Evolutionary conservation across 2,329 filamentous ascomycete genomes (phyloP).

Genomic region (Triangularia setosa): DNA sequence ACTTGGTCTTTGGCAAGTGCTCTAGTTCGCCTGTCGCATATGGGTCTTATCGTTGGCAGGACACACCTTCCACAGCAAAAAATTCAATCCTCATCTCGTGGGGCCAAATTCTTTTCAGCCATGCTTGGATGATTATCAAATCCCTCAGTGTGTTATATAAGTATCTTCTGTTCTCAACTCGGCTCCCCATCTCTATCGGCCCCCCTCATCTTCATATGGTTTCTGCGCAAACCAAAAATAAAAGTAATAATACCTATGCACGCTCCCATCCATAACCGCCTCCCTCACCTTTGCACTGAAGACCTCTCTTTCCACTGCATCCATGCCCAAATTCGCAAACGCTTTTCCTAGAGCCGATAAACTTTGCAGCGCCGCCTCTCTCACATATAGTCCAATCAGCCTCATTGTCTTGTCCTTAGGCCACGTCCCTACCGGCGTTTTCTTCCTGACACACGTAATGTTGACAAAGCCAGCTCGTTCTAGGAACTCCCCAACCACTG

Average conservation of each 20-base stretch:
- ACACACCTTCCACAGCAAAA: no score
- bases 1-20: no score
- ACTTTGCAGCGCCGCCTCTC: slow-evolving; percentile 10
- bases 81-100: no score
- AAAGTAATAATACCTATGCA: slow-evolving; percentile 23
- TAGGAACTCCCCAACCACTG: slow-evolving; percentile 25
- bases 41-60: no score
- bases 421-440: slow-evolving; percentile 47
- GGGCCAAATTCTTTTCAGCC: no score
- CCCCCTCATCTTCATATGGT: not conserved
- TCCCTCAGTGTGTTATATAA: no score
- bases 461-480: slow-evolving; percentile 39
- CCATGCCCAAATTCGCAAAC: slow-evolving; percentile 40
- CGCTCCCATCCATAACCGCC: slow-evolving; percentile 6
- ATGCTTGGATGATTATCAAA: no score
- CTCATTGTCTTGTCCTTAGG: slow-evolving; percentile 40
- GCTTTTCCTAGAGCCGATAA: slow-evolving; percentile 18
- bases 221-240: slow-evolving; percentile 25
- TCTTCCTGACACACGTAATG: slow-evolving; percentile 35
- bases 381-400: slow-evolving; percentile 36
- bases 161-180: not conserved
- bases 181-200: not conserved
- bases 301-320: slow-evolving; percentile 59
- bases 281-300: slow-evolving; percentile 30
- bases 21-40: no score